phyloP scores from a whole-genome alignment of 352 stramenopile species.

The Paralagenidium karlingii region DNA sequence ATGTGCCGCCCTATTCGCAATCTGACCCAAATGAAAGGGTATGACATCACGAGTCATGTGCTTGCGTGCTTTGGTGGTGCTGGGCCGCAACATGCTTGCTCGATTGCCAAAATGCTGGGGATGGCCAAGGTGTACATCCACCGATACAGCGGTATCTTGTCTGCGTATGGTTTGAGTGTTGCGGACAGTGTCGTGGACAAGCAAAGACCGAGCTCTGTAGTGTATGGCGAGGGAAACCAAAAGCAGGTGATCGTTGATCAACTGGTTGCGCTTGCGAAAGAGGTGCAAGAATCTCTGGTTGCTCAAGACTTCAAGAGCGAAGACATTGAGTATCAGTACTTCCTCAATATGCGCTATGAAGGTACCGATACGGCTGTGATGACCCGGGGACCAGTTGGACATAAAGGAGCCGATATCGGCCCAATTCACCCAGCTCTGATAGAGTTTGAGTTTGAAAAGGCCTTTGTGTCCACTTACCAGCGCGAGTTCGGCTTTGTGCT shows the following conservation, averaged over 20 bases:
- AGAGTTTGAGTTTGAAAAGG: slow-evolving; percentile 75
- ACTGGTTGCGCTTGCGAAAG: slow-evolving; percentile 34
- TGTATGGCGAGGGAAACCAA: slow-evolving; percentile 36
- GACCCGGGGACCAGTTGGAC: slow-evolving; percentile 60
- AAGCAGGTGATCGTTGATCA: slow-evolving; percentile 33
- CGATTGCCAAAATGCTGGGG: slow-evolving; percentile 91
- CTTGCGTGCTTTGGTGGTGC: slow-evolving; percentile 98
- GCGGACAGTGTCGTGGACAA: slow-evolving; percentile 96
- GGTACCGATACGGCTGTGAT: slow-evolving; percentile 98
- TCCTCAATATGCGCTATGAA: slow-evolving; percentile 97
- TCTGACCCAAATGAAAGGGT: slow-evolving; percentile 96
- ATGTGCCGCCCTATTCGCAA: slow-evolving; percentile 99
- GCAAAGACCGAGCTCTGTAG: slow-evolving; percentile 80
- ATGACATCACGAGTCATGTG: slow-evolving; percentile 94
- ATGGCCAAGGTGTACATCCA: slow-evolving; percentile 98
- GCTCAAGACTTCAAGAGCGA: slow-evolving; percentile 76
- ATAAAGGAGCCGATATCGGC: slow-evolving; percentile 15
- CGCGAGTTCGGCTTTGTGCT: slow-evolving; percentile 98
- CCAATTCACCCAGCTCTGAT: slow-evolving; percentile 8
- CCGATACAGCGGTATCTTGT: slow-evolving; percentile 97
- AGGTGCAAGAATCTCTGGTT: slow-evolving; percentile 59
- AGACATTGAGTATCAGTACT: slow-evolving; percentile 90
- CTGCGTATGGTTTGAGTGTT: slow-evolving; percentile 94
- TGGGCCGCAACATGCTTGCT: slow-evolving; percentile 96
- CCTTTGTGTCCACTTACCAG: slow-evolving; percentile 90